phyloP scores from a whole-genome alignment of 2,329 filamentous ascomycete genomes.

The Pyrenophora seminiperda region DNA sequence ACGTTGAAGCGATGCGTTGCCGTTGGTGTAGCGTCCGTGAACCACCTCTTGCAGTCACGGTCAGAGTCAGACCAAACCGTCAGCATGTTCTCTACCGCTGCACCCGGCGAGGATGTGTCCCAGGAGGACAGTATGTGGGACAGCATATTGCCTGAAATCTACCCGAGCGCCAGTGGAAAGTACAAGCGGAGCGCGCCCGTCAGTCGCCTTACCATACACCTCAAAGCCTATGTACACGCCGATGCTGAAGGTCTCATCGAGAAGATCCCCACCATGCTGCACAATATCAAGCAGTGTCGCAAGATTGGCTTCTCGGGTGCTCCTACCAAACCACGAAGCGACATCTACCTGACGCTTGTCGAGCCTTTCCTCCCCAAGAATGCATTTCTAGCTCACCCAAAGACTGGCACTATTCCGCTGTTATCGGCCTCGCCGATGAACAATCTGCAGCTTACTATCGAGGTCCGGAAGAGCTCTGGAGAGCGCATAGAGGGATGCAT shows the following conservation, averaged over 20 bases:
- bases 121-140: constrained; percentile 71
- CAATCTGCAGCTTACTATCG: constrained; percentile 86
- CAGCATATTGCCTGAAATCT: constrained; percentile 65
- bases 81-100: constrained; percentile 73
- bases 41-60: constrained; percentile 71
- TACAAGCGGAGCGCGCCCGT: constrained; percentile 75
- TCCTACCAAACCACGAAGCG: constrained; percentile 83
- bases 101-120: constrained; percentile 35
- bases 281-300: constrained; percentile 77
- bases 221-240: constrained; percentile 76
- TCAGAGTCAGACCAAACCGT: constrained; percentile 77
- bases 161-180: constrained; percentile 72
- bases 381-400: constrained; percentile 68
- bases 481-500: constrained; percentile 88
- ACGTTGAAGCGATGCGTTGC: constrained; percentile 72
- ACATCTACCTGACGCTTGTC: constrained; percentile 89
- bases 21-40: constrained; percentile 77
- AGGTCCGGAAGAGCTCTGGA: constrained; percentile 79
- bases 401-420: constrained; percentile 79
- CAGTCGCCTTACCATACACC: constrained; percentile 77
- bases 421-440: constrained; percentile 67
- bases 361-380: constrained; percentile 76
- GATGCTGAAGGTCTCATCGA: constrained; percentile 83
- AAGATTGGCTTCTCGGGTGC: constrained; percentile 95
- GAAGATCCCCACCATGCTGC: constrained; percentile 83